These are phyloP conservation scores for Trichophyton simii DNA, from an alignment of 2,329 filamentous ascomycete genomes.

Conservation along the genomic window DNA sequence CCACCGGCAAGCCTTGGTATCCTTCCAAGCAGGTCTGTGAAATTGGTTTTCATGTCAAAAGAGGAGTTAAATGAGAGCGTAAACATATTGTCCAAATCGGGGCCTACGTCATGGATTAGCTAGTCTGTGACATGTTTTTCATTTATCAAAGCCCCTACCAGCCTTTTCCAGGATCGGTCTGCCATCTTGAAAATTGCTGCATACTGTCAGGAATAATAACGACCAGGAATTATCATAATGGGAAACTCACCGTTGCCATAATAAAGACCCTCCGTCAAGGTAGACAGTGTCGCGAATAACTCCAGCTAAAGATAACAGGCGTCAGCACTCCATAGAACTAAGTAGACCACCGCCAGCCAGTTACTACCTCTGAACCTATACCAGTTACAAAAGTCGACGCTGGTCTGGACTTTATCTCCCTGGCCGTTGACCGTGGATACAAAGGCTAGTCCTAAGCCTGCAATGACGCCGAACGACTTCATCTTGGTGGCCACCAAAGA, in stretches of 20 bases:
- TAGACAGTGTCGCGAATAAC: conserved; percentile 51
- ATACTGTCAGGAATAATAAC: neutral
- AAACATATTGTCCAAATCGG: conserved; percentile 30
- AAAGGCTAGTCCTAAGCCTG: neutral
- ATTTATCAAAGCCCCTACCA: conserved; percentile 31
- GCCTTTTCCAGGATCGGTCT: conserved; percentile 14
- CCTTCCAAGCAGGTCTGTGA: conserved; percentile 39
- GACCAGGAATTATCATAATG: neutral
- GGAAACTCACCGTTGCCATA: conserved; percentile 36
- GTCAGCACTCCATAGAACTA: conserved; percentile 3
- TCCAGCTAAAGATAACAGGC: conserved; percentile 35
- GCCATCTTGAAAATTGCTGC: conserved; percentile 36
- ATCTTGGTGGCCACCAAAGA: neutral
- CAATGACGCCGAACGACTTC: neutral
- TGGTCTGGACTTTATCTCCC: conserved; percentile 35
- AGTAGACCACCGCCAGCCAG: neutral
- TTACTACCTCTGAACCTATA: conserved; percentile 26
- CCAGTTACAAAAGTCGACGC: conserved; percentile 51
- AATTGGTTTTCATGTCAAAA: conserved; percentile 43
- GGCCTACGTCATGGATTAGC: neutral
- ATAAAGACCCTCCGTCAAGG: conserved; percentile 49
- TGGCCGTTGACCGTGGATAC: neutral
- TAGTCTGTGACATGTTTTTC: neutral
- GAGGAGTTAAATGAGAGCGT: conserved; percentile 47
- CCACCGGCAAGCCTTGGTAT: conserved; percentile 40